These are phyloP conservation scores for Filobasidium floriforme DNA, from an alignment of 768 basidiomycete species.

Conservation along the genomic window DNA sequence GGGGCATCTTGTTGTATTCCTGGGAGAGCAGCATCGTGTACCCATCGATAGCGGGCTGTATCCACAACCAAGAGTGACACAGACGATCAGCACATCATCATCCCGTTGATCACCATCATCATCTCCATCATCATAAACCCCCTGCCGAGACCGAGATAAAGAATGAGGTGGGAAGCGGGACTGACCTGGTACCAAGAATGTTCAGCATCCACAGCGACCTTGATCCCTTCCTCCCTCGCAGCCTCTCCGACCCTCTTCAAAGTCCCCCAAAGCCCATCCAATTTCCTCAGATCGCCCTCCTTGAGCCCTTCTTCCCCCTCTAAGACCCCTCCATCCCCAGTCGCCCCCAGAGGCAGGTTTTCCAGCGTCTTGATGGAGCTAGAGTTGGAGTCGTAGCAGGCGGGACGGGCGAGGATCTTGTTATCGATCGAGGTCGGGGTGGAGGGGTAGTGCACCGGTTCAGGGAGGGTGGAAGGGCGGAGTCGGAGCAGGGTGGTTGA, in stretches of 20 bases:
- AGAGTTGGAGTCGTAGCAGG: not conserved
- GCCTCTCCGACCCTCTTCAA: slow-evolving; percentile 56
- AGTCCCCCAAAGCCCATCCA: slow-evolving; percentile 59
- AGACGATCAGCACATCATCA: too few species aligned
- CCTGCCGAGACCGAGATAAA: too few species aligned
- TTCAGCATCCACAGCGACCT: slow-evolving; percentile 75
- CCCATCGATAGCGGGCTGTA: slow-evolving; percentile 68
- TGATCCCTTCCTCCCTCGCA: slow-evolving; percentile 21
- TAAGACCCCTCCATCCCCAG: slow-evolving; percentile 33
- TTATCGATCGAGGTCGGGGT: slow-evolving; percentile 58
- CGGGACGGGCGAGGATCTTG: slow-evolving; percentile 29
- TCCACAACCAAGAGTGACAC: not conserved
- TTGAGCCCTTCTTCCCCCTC: slow-evolving; percentile 47
- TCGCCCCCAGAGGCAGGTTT: slow-evolving; percentile 28
- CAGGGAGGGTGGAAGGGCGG: slow-evolving; percentile 30
- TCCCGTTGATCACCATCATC: too few species aligned
- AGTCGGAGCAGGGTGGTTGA: slow-evolving; percentile 42
- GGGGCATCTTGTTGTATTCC: slow-evolving; percentile 58
- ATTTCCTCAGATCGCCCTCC: slow-evolving; percentile 54
- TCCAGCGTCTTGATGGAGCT: not conserved
- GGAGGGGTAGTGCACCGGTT: slow-evolving; percentile 57
- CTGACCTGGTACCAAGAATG: slow-evolving; percentile 52
- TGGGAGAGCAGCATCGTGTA: slow-evolving; percentile 66
- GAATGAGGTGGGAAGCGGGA: too few species aligned
- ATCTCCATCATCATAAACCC: too few species aligned